Evolutionary conservation across 805 yeast species (phyloP).

Genomic region (Hanseniaspora lindneri): DNA sequence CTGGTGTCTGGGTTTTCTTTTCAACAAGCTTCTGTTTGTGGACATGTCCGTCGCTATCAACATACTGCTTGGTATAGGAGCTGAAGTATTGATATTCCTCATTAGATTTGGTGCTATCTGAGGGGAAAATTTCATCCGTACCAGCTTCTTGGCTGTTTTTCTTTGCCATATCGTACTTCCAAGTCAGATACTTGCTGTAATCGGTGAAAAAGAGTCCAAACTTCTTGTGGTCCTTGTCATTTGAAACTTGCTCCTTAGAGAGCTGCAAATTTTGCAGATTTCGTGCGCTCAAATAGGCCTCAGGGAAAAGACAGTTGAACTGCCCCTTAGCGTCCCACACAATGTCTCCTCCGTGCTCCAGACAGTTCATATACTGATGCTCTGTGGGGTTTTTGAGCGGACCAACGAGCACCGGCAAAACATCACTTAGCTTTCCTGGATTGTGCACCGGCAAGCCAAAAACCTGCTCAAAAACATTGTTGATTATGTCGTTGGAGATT

Average conservation of each 20-base stretch:
- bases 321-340: conserved; percentile 77
- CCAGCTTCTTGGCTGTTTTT: conserved; percentile 7
- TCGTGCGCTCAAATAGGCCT: conserved; percentile 31
- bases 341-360: conserved; percentile 51
- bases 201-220: conserved; percentile 51
- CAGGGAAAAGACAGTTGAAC: conserved; percentile 86
- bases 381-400: conserved; percentile 37
- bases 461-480: conserved; percentile 10
- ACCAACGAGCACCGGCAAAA: conserved; percentile 4
- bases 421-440: not conserved
- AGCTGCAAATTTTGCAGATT: conserved; percentile 29
- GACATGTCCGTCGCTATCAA: conserved; percentile 12
- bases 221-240: conserved; percentile 33
- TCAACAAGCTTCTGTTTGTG: conserved; percentile 4
- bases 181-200: conserved; percentile 52
- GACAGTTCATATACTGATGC: conserved; percentile 50
- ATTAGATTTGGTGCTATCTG: conserved; percentile 4
- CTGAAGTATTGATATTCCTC: conserved; percentile 14
- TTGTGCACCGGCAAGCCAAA: conserved; percentile 11
- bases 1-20: conserved; percentile 8
- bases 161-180: conserved; percentile 37
- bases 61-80: conserved; percentile 17
- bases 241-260: conserved; percentile 50
- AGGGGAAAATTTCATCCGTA: not conserved
- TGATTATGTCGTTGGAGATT: conserved; percentile 9